These are phyloP conservation scores for Phytophthora pinifolia DNA, from an alignment of 352 stramenopile species.

Conservation along the genomic window DNA sequence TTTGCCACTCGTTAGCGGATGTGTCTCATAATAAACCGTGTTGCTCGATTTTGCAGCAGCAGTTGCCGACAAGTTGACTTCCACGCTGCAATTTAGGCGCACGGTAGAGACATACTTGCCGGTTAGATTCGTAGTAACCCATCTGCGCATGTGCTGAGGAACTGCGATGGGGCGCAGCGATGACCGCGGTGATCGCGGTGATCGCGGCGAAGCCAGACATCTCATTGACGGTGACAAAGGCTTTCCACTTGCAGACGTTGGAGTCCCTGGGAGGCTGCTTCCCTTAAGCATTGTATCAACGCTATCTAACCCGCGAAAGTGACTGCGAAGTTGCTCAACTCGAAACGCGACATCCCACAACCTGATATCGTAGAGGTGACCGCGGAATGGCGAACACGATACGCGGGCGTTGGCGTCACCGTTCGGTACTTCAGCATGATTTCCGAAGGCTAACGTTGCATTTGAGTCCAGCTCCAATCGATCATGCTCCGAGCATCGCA, in stretches of 20 bases:
- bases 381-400: constrained; percentile 16
- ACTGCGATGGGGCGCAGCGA: constrained; percentile 29
- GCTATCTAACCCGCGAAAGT: constrained; percentile 47
- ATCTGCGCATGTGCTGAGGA: constrained; percentile 44
- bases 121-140: constrained; percentile 58
- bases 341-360: constrained; percentile 64
- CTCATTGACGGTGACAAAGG: constrained; percentile 25
- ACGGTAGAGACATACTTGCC: constrained; percentile 43
- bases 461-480: constrained; percentile 15
- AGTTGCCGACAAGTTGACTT: not conserved
- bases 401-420: not conserved
- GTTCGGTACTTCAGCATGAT: not conserved
- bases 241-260: constrained; percentile 17
- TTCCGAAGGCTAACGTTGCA: constrained; percentile 17
- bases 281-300: constrained; percentile 19
- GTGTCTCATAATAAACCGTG: constrained; percentile 54
- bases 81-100: constrained; percentile 33
- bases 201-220: constrained; percentile 35
- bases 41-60: not conserved
- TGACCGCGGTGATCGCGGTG: constrained; percentile 42
- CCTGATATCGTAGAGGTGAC: constrained; percentile 57
- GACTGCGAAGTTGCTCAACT: constrained; percentile 54
- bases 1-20: constrained; percentile 50
- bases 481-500: constrained; percentile 5
- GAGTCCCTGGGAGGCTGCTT: constrained; percentile 24